Base-by-base conservation (phyloP, 495 filamentous ascomycete genomes). In the Aspergillus asperescens region DNA sequence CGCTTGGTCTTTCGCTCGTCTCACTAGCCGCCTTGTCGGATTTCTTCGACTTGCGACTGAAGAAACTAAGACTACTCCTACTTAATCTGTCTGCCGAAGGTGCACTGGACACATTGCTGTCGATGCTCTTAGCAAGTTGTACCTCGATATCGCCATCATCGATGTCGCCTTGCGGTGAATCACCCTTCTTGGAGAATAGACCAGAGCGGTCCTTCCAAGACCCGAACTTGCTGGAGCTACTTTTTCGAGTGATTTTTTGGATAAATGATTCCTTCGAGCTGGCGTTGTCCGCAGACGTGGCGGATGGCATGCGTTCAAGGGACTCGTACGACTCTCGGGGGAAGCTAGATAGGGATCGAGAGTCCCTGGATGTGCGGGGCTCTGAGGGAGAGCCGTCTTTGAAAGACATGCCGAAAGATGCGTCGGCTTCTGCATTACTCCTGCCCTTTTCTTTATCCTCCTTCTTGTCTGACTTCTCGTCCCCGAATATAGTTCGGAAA, bases 161-260 rank as follows among this genome's bases (percentile, higher is more conserved):
- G 45, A 74, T 70, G 48, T 80, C 76, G 34, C 68, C 71, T 47
- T 74, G 74, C 24, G 71, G 66, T 15, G 77, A 67, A 44, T 78
- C 74, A 15, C 77, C 79, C 52, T 84, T 85, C 65, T 85, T 87
- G 34, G 76, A 83, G 45, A 84, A 79, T 5, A 82, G 63, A 15
- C 78, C 74, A 19, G 78, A 80, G 49, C 85, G 82, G 43, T 81
- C 79, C 56, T 87, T 84, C 56, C 84, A 87, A 5, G 85, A 79
- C 60, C 82, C 85, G 68, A 90, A 90, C 66, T 90, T 91, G 64
- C 84, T 81, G 16, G 86, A 87, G 67, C 84, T 88, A 49, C 86
- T 80, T 62, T 91, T 91, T 41, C 87, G 83, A 19, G 87, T 84
- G 53, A 91, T 80, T 62, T 88, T 86, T 53, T 83, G 78, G 55